These are phyloP conservation scores for Zymoseptoria pseudotritici DNA, from an alignment of 2,329 filamentous ascomycete genomes.

Conservation along the genomic window DNA sequence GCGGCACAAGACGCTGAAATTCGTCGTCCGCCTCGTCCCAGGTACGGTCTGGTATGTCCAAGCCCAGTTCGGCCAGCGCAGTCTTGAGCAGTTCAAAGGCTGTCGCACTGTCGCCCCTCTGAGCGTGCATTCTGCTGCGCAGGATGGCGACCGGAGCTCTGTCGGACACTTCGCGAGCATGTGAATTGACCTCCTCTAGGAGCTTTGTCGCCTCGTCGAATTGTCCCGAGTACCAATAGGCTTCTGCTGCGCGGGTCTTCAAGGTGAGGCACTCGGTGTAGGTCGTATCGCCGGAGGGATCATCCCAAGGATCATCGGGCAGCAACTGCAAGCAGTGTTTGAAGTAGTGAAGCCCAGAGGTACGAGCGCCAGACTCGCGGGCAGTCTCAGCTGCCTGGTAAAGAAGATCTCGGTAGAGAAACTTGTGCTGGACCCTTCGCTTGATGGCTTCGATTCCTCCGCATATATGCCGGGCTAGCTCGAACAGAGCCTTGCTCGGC, in stretches of 20 bases:
- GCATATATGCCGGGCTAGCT: slow-evolving; percentile 73
- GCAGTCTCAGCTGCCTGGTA: slow-evolving; percentile 72
- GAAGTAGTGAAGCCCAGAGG: slow-evolving; percentile 77
- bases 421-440: slow-evolving; percentile 43
- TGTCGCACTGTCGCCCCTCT: slow-evolving; percentile 61
- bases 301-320: slow-evolving; percentile 70
- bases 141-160: slow-evolving; percentile 80
- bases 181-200: slow-evolving; percentile 61
- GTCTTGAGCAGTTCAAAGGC: slow-evolving; percentile 65
- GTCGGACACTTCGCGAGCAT: slow-evolving; percentile 66
- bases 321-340: slow-evolving; percentile 68
- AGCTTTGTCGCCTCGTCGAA: slow-evolving; percentile 59
- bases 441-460: slow-evolving; percentile 70
- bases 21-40: slow-evolving; percentile 71
- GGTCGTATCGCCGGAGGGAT: slow-evolving; percentile 58
- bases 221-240: slow-evolving; percentile 70
- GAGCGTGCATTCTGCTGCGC: slow-evolving; percentile 68
- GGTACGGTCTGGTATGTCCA: slow-evolving; percentile 57
- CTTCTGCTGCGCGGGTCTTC: slow-evolving; percentile 72
- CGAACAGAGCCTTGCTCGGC: slow-evolving; percentile 51
- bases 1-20: slow-evolving; percentile 47
- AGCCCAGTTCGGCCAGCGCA: slow-evolving; percentile 62
- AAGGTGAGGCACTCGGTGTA: slow-evolving; percentile 82
- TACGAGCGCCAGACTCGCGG: slow-evolving; percentile 72
- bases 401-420: slow-evolving; percentile 62